Percentiles rank a stretch among this genome's conserved stretches.
Evolutionary conservation across 1,284 basidiomycete genomes (phyloP).

Genomic region (Athelia sp.): DNA sequence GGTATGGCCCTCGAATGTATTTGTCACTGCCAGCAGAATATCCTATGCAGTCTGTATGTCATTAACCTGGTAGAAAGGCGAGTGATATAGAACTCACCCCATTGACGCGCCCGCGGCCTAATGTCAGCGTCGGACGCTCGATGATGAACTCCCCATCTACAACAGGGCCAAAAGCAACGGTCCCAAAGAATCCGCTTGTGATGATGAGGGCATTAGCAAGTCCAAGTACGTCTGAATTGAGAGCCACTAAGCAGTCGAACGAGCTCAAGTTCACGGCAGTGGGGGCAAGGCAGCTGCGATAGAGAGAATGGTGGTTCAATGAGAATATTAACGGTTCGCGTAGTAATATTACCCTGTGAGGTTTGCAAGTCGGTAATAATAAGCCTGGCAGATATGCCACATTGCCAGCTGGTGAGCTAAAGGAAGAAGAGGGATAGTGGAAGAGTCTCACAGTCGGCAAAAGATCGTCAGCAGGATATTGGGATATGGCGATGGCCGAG

Average conservation of each 20-base stretch:
- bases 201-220: conserved; percentile 29
- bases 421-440: not conserved
- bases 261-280: not conserved
- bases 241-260: conserved; percentile 17
- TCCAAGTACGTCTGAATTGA: conserved; percentile 24
- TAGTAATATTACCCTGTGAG: not conserved
- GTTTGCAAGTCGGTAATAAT: conserved; percentile 24
- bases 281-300: not conserved
- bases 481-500: conserved; percentile 38
- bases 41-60: conserved; percentile 14
- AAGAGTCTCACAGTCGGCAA: conserved; percentile 26
- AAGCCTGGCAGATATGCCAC: conserved; percentile 28
- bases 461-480: conserved; percentile 27
- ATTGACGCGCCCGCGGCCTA: conserved; percentile 12
- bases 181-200: conserved; percentile 31
- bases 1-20: conserved; percentile 31
- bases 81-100: not conserved
- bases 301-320: not conserved
- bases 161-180: conserved; percentile 35
- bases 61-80: not conserved
- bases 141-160: conserved; percentile 41
- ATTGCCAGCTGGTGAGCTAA: too few relatives aligned
- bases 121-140: conserved; percentile 32
- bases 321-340: not conserved
- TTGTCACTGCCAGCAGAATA: conserved; percentile 28